Conservation (phyloP, 2,329 filamentous ascomycete species). For the Grosmannia huntii region DNA sequence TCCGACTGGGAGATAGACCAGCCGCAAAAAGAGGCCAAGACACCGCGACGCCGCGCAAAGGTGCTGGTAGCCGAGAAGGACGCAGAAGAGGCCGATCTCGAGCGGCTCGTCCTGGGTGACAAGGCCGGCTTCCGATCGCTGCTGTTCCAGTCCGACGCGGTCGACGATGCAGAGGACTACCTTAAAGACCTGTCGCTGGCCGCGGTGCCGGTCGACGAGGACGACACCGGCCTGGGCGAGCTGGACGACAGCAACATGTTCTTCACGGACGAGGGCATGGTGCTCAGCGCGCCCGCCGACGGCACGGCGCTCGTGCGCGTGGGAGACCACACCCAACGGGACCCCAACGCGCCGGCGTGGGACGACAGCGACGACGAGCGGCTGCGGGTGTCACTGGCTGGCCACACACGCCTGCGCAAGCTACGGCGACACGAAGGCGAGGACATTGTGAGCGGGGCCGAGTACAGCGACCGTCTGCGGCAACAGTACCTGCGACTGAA, state of each 20-base stretch:
- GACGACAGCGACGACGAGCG: conserved; percentile 93
- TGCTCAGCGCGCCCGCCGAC: conserved; percentile 17
- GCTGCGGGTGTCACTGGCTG: conserved; percentile 68
- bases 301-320: conserved; percentile 14
- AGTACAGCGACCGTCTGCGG: conserved; percentile 70
- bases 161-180: conserved; percentile 21
- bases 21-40: not conserved
- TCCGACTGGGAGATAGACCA: conserved; percentile 1
- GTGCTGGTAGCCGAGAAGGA: conserved; percentile 50
- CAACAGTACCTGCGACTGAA: conserved; percentile 57
- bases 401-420: conserved; percentile 65
- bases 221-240: conserved; percentile 16
- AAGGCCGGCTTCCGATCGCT: conserved; percentile 67
- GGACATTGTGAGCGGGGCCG: conserved; percentile 72
- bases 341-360: conserved; percentile 57
- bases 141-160: conserved; percentile 45
- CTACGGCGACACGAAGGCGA: conserved; percentile 69
- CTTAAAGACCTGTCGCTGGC: conserved; percentile 20
- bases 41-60: not conserved
- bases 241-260: conserved; percentile 74
- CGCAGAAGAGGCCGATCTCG: conserved; percentile 71
- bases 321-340: conserved; percentile 25
- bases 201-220: conserved; percentile 8
- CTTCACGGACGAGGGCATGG: conserved; percentile 50
- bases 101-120: conserved; percentile 80